A percentile compares a stretch with the other conserved stretches of the same genome.
These are phyloP conservation scores for Scutellaria galericulata DNA, from an alignment of 257 asterid species.

Conservation along the genomic window DNA sequence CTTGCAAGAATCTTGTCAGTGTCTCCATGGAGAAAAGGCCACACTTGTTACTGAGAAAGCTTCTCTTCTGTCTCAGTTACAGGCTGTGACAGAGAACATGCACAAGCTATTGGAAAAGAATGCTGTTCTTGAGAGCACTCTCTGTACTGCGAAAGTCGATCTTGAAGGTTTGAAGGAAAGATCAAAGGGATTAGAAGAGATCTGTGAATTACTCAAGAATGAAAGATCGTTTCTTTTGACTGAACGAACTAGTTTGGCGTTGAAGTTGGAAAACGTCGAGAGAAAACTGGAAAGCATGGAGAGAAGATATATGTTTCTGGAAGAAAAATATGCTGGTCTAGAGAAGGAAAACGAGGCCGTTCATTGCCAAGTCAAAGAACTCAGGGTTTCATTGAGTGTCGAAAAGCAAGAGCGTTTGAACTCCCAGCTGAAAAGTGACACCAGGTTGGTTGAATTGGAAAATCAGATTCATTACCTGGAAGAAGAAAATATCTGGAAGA, in stretches of 20 bases:
- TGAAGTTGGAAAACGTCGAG: constrained; percentile 70
- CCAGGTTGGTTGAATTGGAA: constrained; percentile 62
- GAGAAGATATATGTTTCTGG: constrained; percentile 63
- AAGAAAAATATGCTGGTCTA: constrained; percentile 65
- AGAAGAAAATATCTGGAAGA: constrained; percentile 74
- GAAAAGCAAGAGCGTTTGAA: constrained; percentile 78
- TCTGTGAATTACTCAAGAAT: constrained; percentile 72
- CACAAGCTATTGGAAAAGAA: constrained; percentile 75
- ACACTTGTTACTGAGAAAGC: constrained; percentile 73
- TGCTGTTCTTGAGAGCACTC: constrained; percentile 77
- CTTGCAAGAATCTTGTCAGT: constrained; percentile 63
- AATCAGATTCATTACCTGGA: constrained; percentile 67
- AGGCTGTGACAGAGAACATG: constrained; percentile 70
- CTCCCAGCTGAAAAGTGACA: constrained; percentile 54
- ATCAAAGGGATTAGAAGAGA: constrained; percentile 81
- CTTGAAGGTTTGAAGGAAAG: constrained; percentile 93
- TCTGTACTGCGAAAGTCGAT: constrained; percentile 75
- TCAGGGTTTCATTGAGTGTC: constrained; percentile 54
- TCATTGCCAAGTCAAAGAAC: constrained; percentile 62
- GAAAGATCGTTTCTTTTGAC: constrained; percentile 71
- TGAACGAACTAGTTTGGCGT: constrained; percentile 62
- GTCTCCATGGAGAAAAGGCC: constrained; percentile 66
- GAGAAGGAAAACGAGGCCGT: constrained; percentile 71
- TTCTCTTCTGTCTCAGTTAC: constrained; percentile 74
- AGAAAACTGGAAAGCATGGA: constrained; percentile 63